Base-by-base conservation (phyloP, 768 basidiomycete genomes). In the Pilatotrama ljubarskyi region DNA sequence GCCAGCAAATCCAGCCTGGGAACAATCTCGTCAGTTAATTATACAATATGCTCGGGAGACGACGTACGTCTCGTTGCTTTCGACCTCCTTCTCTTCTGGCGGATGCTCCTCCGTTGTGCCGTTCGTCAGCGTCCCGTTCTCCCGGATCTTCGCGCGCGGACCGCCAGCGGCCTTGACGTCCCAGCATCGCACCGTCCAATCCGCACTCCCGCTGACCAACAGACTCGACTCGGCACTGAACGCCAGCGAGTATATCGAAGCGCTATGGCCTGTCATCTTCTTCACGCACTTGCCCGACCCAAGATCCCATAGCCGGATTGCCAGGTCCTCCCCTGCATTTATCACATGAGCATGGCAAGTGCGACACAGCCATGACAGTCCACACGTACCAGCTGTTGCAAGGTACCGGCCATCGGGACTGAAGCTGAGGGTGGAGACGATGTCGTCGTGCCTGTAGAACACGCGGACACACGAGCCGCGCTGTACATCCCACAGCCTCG, bases 121-220 rank as follows among this genome's bases (percentile, higher is more conserved):
- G 50, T 72, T 74, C 2, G 72, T 68, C 48, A 73, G 68, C 44
- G 68, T 65, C 25, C 83, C 86, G 67, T 85, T 86, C 70, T 85
- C 86, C 37, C 80, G 80, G 13, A 80, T 65, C 70, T 87, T 90
- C 22, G 66, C 74, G 24, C 79, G 80, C 11, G 74, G 70, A 0
- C 91, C 91, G 11, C 92, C 93, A 10, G 88, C 74, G 44, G 81
- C 75, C 73, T 91, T 95, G 36, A 97, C 88, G 71, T 99, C 97
- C 97, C 97, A 99, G 58, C 94, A 95, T n/a, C 96, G 82, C 17
- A 98, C 95, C 0, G 97, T 98, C 84, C 93, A 95, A 71, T 99
- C 97, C 29, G 93, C 86, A 24, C 90, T 83, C 6, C 95, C 95
- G 59, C 93, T 95, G 13, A 98, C 88, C 36, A 99, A 83, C 54